Evolutionary conservation across 305 asterid genomes (phyloP).

Genomic region (Coffea humblotiana): DNA sequence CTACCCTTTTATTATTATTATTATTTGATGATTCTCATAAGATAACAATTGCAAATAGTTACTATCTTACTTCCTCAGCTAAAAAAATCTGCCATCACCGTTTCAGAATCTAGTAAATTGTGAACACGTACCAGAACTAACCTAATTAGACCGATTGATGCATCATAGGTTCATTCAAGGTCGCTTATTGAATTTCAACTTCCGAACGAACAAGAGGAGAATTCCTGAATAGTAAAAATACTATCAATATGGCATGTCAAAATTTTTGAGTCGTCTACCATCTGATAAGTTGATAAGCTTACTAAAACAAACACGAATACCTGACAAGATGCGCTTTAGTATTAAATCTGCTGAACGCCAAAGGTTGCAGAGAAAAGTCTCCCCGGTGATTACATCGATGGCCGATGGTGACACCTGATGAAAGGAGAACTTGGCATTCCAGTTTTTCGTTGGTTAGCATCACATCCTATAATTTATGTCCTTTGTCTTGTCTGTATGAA

Average conservation of each 20-base stretch:
- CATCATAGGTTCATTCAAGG: neutral
- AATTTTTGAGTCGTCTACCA: neutral
- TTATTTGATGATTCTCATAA: too few relatives aligned
- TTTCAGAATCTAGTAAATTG: neutral
- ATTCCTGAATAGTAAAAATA: neutral
- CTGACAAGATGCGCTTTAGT: neutral
- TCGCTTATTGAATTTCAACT: neutral
- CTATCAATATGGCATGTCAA: neutral
- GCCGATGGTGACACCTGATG: neutral
- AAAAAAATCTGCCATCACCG: neutral
- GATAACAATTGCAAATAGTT: neutral
- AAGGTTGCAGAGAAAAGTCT: neutral
- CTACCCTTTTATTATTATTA: neutral
- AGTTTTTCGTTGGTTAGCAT: neutral
- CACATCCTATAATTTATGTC: neutral
- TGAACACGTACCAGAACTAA: neutral
- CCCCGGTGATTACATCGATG: neutral
- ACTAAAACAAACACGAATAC: neutral
- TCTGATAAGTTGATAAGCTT: neutral
- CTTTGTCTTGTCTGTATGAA: neutral
- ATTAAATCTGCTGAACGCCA: neutral
- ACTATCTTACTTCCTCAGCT: neutral
- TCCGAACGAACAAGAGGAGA: neutral
- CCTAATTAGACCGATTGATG: neutral
- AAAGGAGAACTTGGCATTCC: neutral